Conservation (phyloP, 768 basidiomycete genomes). For the Mrakia frigida region DNA sequence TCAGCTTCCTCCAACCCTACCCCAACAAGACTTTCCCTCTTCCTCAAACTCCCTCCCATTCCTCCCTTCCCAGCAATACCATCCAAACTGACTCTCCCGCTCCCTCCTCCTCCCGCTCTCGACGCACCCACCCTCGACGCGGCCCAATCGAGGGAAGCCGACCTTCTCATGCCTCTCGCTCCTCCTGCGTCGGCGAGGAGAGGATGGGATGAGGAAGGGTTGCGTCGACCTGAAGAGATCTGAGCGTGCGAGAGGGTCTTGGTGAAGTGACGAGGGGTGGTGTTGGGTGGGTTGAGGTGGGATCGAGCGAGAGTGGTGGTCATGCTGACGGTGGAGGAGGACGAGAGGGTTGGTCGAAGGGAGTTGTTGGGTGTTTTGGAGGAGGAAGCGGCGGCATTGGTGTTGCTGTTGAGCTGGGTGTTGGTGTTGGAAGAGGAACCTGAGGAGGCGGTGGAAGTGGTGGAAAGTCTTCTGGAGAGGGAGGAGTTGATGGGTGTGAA, state of each 20-base stretch:
- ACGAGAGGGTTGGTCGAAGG: neutral
- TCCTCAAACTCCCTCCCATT: neutral
- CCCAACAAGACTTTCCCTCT: neutral
- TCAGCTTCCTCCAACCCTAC: neutral
- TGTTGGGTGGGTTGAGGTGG: neutral
- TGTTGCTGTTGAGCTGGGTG: neutral
- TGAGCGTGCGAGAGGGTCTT: neutral
- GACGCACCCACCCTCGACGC: slow-evolving; percentile 12
- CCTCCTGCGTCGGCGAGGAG: neutral
- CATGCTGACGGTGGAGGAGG: neutral
- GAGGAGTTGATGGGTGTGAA: neutral
- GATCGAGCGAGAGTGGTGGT: neutral
- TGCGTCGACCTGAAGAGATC: neutral
- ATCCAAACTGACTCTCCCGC: neutral
- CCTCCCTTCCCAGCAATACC: neutral
- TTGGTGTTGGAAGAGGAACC: neutral
- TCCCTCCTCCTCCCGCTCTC: neutral
- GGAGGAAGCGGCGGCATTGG: no score
- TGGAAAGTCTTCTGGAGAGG: slow-evolving; percentile 1
- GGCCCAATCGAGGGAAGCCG: slow-evolving; percentile 19
- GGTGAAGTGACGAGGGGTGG: slow-evolving; percentile 6
- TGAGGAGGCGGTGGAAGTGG: neutral
- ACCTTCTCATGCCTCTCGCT: neutral
- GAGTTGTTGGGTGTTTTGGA: neutral
- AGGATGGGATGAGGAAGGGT: neutral